A percentile compares a stretch with the other conserved stretches of the same genome.
Conservation (phyloP, 441 rosid species). For the Erysimum cheiri region DNA sequence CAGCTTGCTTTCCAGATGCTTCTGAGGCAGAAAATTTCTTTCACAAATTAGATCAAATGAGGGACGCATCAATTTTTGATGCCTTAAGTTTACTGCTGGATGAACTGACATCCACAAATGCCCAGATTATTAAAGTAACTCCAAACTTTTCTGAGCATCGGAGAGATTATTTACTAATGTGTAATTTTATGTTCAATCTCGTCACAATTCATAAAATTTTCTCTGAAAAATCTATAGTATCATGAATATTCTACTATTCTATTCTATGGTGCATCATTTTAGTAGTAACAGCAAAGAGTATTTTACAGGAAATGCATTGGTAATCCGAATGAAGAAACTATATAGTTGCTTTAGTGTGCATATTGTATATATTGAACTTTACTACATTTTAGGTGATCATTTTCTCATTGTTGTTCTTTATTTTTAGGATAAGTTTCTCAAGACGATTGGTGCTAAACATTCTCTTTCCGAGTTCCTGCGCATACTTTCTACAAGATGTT, state of each 20-base stretch:
- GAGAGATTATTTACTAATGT: conserved; percentile 9
- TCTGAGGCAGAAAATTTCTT: conserved; percentile 77
- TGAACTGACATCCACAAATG: conserved; percentile 50
- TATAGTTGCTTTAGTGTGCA: conserved; percentile 10
- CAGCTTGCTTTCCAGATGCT: conserved; percentile 81
- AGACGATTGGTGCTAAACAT: conserved; percentile 73
- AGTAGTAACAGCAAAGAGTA: conserved; percentile 26
- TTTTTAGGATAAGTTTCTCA: conserved; percentile 66
- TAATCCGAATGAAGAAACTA: conserved; percentile 29
- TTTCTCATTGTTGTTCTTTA: conserved; percentile 28
- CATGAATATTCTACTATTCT: conserved; percentile 16
- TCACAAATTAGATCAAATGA: conserved; percentile 68
- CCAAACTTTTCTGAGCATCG: conserved; percentile 28
- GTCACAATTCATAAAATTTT: conserved; percentile 27
- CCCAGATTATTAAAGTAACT: conserved; percentile 61
- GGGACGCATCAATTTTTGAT: conserved; percentile 66
- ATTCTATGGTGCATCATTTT: conserved; percentile 23
- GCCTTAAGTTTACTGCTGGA: conserved; percentile 63
- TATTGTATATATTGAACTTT: conserved; percentile 27
- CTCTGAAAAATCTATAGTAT: conserved; percentile 23
- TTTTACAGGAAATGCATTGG: conserved; percentile 23
- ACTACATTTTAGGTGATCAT: conserved; percentile 12
- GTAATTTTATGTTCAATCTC: conserved; percentile 22
- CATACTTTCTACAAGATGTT: conserved; percentile 72
- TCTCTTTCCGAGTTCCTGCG: conserved; percentile 70